These are phyloP conservation scores for Lactarius sp. DNA, from an alignment of 768 basidiomycete species.

Conservation along the genomic window DNA sequence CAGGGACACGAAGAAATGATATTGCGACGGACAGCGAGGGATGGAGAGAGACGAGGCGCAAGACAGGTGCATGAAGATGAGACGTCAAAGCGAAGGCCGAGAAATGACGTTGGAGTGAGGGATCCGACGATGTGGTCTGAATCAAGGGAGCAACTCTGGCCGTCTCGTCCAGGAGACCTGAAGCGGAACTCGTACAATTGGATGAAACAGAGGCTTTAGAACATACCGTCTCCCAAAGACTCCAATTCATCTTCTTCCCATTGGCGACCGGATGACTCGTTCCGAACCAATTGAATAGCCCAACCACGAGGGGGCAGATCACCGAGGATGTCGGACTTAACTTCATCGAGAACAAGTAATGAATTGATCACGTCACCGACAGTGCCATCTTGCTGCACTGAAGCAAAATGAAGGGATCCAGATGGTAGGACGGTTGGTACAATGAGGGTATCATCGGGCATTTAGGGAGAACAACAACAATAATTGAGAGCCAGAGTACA, in stretches of 20 bases:
- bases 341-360: conserved; percentile 44
- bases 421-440: conserved; percentile 57
- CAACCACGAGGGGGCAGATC: conserved; percentile 55
- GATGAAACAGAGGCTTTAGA: not conserved
- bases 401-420: conserved; percentile 58
- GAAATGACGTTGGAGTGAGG: conserved; percentile 47
- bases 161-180: conserved; percentile 48
- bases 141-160: conserved; percentile 51
- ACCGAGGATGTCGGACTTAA: conserved; percentile 51
- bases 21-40: conserved; percentile 50
- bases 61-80: conserved; percentile 57
- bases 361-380: conserved; percentile 56
- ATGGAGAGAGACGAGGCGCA: conserved; percentile 71
- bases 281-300: conserved; percentile 63
- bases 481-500: conserved; percentile 1
- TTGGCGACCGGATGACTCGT: conserved; percentile 50
- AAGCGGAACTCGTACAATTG: conserved; percentile 17
- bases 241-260: conserved; percentile 74
- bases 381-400: conserved; percentile 48
- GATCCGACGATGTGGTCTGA: conserved; percentile 36
- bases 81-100: conserved; percentile 65
- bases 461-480: conserved; percentile 25
- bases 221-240: conserved; percentile 55
- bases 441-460: conserved; percentile 44
- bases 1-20: conserved; percentile 63